Base-by-base conservation (phyloP, 306 rosid genomes). In the Coriaria nepalensis region DNA sequence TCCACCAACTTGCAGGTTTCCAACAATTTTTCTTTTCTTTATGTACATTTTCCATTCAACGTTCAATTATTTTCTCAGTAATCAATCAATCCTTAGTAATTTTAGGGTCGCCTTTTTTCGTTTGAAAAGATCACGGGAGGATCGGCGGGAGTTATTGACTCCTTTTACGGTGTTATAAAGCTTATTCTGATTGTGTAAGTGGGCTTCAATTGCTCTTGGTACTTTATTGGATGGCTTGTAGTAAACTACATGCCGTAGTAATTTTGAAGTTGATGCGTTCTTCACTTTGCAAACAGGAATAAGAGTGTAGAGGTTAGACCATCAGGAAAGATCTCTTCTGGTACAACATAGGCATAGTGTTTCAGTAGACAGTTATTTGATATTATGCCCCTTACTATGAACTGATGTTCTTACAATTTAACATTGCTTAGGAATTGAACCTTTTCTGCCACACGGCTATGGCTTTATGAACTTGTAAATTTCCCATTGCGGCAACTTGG, bases 41-140 rank as follows among this genome's bases (percentile, higher is more conserved):
- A 7, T 51, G 7, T 15, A 8, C 5, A 7, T 51, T n/a, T 11
- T 11, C 1, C 42, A 5, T 42, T 32, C 11, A 6, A 20, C 29
- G 8, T 5, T 48, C 14, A 6, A 49, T 5, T 49, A 6, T 13
- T 36, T 20, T 29, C 15, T 46, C 35, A 46, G 38, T 11, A 5
- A 52, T 34, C 52, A 32, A 38, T 12, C 42, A 47, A 42, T 34
- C 4, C 50, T 35, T 38, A 35, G 36, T 35, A 35, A 40, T 15
- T 45, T 8, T 13, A 12, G 4, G 44, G 34, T 2, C 37, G 15
- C 36, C 36, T 35, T 39, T 13, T 37, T 35, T 13, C 10, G 35
- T 48, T n/a, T 45, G 9, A 41, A 42, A 65, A 90, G 97, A 78
- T 90, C 64, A 90, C 82, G 63, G 94, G 97, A 62, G 97, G 97